phyloP scores from a whole-genome alignment of 371 early-diverging fungal genomes.

The Quaeritorhiza haematococci region DNA sequence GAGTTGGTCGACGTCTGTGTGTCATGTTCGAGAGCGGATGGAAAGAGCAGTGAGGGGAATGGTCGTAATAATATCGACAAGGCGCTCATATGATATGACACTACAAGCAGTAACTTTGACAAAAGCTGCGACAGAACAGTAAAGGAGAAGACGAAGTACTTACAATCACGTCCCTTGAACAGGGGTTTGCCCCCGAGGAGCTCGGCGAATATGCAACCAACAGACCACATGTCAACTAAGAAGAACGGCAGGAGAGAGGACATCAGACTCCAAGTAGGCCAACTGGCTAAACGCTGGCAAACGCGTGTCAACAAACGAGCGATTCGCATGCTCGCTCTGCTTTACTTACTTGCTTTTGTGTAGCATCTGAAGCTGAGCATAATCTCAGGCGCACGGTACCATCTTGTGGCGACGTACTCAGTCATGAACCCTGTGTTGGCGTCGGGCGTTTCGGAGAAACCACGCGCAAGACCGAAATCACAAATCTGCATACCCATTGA shows the following conservation, averaged over 20 bases:
- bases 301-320: slow-evolving; percentile 4
- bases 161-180: slow-evolving; percentile 87
- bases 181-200: slow-evolving; percentile 84
- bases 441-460: slow-evolving; percentile 77
- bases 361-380: slow-evolving; percentile 92
- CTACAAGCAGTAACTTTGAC: too few relatives aligned
- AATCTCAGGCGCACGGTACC: slow-evolving; percentile 98
- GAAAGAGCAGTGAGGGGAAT: neutral
- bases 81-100: too few relatives aligned
- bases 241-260: neutral
- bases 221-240: slow-evolving; percentile 94
- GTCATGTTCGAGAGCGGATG: too few relatives aligned
- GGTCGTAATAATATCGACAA: too few relatives aligned
- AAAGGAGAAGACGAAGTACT: slow-evolving; percentile 16
- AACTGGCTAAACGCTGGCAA: neutral
- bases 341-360: slow-evolving; percentile 82
- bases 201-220: slow-evolving; percentile 97
- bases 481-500: slow-evolving; percentile 63
- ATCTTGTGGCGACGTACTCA: slow-evolving; percentile 96
- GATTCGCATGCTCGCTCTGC: neutral
- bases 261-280: neutral
- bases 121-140: neutral
- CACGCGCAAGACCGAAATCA: slow-evolving; percentile 92
- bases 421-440: slow-evolving; percentile 88
- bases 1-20: slow-evolving; percentile 82